Evolutionary conservation across 139 green algal species (phyloP).

Genomic region (Ettlia oleoabundans): DNA sequence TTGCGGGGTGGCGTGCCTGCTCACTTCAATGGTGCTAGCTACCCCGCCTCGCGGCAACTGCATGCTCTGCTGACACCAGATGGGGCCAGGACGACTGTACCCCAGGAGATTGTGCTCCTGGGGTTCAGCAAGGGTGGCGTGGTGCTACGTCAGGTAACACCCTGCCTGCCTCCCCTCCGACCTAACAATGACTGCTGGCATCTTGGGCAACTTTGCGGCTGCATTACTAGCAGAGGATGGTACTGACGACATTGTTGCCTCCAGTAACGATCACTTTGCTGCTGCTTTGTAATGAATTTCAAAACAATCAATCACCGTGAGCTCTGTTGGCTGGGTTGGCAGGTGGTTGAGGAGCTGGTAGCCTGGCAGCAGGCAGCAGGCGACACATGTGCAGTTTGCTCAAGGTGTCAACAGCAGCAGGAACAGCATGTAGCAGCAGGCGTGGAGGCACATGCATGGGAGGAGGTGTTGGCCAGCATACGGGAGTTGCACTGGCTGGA

Average conservation of each 20-base stretch:
- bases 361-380: slow-evolving; percentile 23
- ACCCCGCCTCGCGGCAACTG: slow-evolving; percentile 1
- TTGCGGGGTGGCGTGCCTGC: background rate
- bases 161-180: background rate
- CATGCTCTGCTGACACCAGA: slow-evolving; percentile 1
- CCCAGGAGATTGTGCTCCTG: background rate
- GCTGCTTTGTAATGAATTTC: too few species aligned
- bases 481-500: slow-evolving; percentile 66
- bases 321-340: background rate
- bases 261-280: too few species aligned
- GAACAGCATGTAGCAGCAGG: background rate
- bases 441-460: background rate
- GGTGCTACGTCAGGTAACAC: slow-evolving; percentile 60
- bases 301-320: too few species aligned
- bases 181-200: background rate
- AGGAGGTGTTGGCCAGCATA: background rate
- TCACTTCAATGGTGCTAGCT: background rate
- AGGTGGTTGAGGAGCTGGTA: slow-evolving; percentile 60
- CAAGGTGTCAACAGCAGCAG: background rate
- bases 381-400: background rate
- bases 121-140: slow-evolving; percentile 69
- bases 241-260: too few species aligned
- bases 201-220: background rate
- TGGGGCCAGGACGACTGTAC: background rate
- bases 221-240: too few species aligned